Evolutionary conservation across 140 eudicot genomes (phyloP).

Genomic region (Ambrosia hybrid): DNA sequence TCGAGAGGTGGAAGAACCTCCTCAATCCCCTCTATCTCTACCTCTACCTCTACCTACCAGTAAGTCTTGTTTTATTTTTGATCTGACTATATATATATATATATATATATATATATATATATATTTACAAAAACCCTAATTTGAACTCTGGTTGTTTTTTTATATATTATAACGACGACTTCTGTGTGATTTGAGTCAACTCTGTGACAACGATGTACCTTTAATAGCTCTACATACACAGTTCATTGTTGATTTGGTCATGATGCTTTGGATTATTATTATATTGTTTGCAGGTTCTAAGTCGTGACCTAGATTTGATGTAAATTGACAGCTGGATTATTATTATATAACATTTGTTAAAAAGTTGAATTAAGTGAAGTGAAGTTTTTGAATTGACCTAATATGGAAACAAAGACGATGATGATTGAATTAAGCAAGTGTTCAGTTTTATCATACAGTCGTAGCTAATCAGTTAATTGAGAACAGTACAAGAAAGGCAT

Average conservation of each 20-base stretch:
- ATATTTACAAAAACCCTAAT: not conserved
- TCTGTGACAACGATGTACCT: not conserved
- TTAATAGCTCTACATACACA: no score
- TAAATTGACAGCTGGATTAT: no score
- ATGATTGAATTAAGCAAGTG: no score
- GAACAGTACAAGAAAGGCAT: no score
- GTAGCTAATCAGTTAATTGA: not conserved
- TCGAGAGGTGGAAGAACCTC: slow-evolving; percentile 5
- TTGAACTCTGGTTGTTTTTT: not conserved
- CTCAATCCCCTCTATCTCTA: slow-evolving; percentile 3
- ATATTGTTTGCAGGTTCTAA: not conserved
- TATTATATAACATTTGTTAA: no score
- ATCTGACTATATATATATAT: no score
- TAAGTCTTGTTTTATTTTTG: not conserved
- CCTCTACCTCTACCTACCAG: not conserved
- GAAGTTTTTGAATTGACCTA: not conserved
- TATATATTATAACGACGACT: not conserved
- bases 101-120: no score
- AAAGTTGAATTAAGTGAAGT: not conserved
- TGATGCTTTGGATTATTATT: not conserved
- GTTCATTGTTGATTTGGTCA: no score
- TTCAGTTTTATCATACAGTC: not conserved
- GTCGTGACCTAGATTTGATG: not conserved
- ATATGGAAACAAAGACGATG: not conserved
- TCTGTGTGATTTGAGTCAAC: not conserved